These are phyloP conservation scores for Flaveria sonorensis DNA, from an alignment of 129 eudicot genomes.

Conservation along the genomic window DNA sequence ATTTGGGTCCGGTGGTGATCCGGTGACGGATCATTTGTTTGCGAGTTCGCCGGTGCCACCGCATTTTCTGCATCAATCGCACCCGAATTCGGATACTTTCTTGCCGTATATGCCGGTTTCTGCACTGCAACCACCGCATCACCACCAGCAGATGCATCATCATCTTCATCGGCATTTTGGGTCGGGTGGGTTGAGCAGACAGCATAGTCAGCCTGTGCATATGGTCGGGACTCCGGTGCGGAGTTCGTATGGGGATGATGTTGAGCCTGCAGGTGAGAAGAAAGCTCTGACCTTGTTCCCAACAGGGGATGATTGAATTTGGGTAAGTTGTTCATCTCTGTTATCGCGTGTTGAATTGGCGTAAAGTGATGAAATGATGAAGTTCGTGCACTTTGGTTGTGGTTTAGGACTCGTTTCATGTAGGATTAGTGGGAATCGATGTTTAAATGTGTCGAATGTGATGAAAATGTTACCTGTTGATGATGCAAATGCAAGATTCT, in stretches of 20 bases:
- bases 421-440: not conserved
- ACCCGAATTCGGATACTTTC: slow-evolving; percentile 48
- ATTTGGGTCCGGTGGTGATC: slow-evolving; percentile 51
- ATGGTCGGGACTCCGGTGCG: slow-evolving; percentile 49
- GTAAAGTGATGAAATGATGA: not conserved
- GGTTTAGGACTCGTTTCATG: not conserved
- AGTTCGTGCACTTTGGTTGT: not conserved
- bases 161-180: slow-evolving; percentile 61
- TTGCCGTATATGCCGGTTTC: slow-evolving; percentile 66
- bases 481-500: not conserved
- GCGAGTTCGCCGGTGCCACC: slow-evolving; percentile 97
- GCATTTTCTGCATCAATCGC: slow-evolving; percentile 66
- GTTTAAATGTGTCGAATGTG: not conserved
- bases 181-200: slow-evolving; percentile 53
- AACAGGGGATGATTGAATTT: slow-evolving; percentile 67
- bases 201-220: slow-evolving; percentile 42
- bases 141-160: slow-evolving; percentile 63
- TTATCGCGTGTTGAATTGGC: not conserved
- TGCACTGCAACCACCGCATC: slow-evolving; percentile 52
- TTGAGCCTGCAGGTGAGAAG: slow-evolving; percentile 78
- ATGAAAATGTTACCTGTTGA: not conserved
- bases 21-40: slow-evolving; percentile 80
- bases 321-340: slow-evolving; percentile 32
- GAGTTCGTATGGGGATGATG: slow-evolving; percentile 63
- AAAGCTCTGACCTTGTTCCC: slow-evolving; percentile 88